phyloP scores from a whole-genome alignment of 208 protist genomes.

The Trypanosoma scelopori region DNA sequence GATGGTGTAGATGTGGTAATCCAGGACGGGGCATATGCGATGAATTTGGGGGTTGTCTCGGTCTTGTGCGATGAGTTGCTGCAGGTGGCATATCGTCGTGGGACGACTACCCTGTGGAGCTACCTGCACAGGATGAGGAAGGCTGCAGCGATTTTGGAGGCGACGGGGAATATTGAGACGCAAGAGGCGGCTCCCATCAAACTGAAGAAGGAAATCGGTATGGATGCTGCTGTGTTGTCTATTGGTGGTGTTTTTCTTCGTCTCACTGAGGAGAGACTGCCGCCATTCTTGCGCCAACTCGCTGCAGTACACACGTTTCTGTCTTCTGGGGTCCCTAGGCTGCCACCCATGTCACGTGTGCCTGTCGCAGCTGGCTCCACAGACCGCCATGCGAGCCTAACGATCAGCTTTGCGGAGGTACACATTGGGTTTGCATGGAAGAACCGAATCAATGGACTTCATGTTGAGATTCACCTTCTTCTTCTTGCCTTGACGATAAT shows the following conservation, averaged over 20 bases:
- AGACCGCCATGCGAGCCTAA: not conserved
- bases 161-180: conserved; percentile 6
- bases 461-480: conserved; percentile 1
- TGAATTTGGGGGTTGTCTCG: conserved; percentile 1
- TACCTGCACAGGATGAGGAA: conserved; percentile 1
- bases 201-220: conserved; percentile 4
- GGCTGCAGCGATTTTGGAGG: conserved; percentile 5
- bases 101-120: not conserved
- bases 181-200: not conserved
- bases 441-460: conserved; percentile 10
- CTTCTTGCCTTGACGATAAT: conserved; percentile 7
- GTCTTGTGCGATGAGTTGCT: conserved; percentile 15
- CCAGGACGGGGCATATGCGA: conserved; percentile 1
- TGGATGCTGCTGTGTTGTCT: not conserved
- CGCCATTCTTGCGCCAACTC: conserved; percentile 5
- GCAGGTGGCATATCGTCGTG: not conserved
- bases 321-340: not conserved
- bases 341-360: not conserved
- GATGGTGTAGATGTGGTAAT: conserved; percentile 26
- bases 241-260: conserved; percentile 18
- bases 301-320: not conserved
- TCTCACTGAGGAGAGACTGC: conserved; percentile 11
- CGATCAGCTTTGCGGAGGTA: not conserved
- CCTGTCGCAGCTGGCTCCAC: not conserved
- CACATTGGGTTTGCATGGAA: conserved; percentile 21